Evolutionary conservation across 345 rosid species (phyloP).

Genomic region (Salix caprea): DNA sequence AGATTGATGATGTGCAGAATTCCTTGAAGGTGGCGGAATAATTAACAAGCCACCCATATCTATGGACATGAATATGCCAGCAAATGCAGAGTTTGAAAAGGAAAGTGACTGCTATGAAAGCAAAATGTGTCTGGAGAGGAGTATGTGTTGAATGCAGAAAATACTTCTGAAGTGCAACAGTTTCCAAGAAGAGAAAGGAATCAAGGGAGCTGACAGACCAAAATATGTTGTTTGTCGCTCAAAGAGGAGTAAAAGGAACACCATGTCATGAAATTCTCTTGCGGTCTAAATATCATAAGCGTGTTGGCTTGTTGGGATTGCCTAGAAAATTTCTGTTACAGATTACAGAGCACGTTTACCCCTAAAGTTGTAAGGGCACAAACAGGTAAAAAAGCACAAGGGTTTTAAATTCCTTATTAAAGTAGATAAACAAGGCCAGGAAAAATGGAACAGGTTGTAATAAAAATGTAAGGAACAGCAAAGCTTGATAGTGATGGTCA

Average conservation of each 20-base stretch:
- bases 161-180: conserved; percentile 23
- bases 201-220: conserved; percentile 48
- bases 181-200: conserved; percentile 69
- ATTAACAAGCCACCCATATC: conserved; percentile 33
- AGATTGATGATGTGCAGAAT: conserved; percentile 26
- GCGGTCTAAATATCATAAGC: not conserved
- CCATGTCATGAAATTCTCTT: too few species aligned
- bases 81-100: conserved; percentile 60
- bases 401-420: too few species aligned
- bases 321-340: not conserved
- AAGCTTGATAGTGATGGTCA: too few species aligned
- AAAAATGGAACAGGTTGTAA: too few species aligned
- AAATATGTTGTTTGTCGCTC: conserved; percentile 42
- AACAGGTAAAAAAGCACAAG: too few species aligned
- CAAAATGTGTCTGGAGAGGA: conserved; percentile 36
- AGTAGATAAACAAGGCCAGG: too few species aligned
- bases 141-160: conserved; percentile 20
- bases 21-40: conserved; percentile 27
- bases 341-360: too few species aligned
- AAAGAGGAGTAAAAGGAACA: too few species aligned
- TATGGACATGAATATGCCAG: conserved; percentile 42
- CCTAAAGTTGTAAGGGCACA: too few species aligned
- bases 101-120: conserved; percentile 59
- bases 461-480: too few species aligned
- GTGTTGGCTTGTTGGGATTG: not conserved